These are phyloP conservation scores for Colletotrichum melonis DNA, from an alignment of 2,329 filamentous ascomycete genomes.

Conservation along the genomic window DNA sequence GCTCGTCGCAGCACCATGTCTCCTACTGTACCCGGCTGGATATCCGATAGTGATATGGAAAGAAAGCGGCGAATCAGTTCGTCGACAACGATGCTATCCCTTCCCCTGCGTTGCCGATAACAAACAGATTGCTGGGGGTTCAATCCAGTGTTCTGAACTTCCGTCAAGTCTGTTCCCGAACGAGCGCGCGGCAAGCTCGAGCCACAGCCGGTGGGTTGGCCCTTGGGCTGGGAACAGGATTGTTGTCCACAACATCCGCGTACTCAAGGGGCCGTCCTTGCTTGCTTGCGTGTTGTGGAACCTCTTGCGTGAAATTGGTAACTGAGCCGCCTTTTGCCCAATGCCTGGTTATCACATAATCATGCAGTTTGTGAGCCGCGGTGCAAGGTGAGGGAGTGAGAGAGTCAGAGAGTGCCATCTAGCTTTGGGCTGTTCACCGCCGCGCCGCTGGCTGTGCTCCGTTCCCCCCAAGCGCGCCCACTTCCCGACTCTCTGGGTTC, in stretches of 20 bases:
- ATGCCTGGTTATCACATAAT: background rate
- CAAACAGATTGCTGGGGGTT: background rate
- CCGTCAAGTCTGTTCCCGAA: background rate
- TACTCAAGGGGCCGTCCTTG: background rate
- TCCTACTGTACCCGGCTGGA: background rate
- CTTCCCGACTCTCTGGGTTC: background rate
- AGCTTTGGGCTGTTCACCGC: background rate
- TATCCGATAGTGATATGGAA: background rate
- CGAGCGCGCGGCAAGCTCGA: slow-evolving; percentile 7
- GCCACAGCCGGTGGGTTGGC: background rate
- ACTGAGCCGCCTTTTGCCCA: background rate
- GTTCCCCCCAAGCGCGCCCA: background rate
- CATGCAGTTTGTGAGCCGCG: background rate
- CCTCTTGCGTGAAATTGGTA: background rate
- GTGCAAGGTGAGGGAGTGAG: background rate
- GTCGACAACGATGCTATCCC: background rate
- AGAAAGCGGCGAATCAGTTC: background rate
- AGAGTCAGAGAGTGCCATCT: no score
- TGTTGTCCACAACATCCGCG: background rate
- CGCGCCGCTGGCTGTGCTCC: background rate
- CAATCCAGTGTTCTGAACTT: no score
- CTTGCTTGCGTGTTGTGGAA: background rate
- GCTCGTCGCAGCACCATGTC: background rate
- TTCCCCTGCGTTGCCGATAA: background rate
- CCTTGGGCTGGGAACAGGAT: background rate